Evolutionary conservation across 306 rosid species (phyloP).

Genomic region (Rubus parviflorus): DNA sequence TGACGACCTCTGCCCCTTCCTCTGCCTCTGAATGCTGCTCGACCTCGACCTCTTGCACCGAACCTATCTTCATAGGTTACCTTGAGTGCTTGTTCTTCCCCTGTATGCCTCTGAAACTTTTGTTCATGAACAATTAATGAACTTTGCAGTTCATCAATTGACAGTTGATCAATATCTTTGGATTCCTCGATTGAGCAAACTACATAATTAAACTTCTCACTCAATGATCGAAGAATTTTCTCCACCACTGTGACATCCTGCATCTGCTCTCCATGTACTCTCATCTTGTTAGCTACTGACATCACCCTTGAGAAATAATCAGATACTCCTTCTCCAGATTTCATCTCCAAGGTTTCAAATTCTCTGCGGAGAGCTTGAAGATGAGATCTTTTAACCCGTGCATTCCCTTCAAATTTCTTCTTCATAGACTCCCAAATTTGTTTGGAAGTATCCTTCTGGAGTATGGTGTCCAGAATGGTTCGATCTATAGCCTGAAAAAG

Average conservation of each 20-base stretch:
- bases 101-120: background rate
- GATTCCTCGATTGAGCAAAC: background rate
- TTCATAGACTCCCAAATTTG: slow-evolving; percentile 3
- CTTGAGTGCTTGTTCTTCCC: no score
- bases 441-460: background rate
- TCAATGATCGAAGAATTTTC: background rate
- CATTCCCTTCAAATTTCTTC: background rate
- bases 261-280: background rate
- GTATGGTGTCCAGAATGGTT: slow-evolving; percentile 8
- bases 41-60: no score
- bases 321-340: background rate
- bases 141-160: background rate
- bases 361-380: slow-evolving; percentile 5
- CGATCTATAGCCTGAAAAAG: slow-evolving; percentile 2
- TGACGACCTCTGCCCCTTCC: no score
- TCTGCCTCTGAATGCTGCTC: no score
- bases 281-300: background rate
- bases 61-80: no score
- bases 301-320: background rate
- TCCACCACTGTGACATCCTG: background rate
- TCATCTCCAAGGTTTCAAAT: slow-evolving; percentile 13
- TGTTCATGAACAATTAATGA: background rate
- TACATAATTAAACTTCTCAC: background rate
- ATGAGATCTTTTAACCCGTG: background rate
- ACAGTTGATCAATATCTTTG: background rate